Evolutionary conservation across 2,329 filamentous ascomycete species (phyloP).

Genomic region (Claviceps paspali): DNA sequence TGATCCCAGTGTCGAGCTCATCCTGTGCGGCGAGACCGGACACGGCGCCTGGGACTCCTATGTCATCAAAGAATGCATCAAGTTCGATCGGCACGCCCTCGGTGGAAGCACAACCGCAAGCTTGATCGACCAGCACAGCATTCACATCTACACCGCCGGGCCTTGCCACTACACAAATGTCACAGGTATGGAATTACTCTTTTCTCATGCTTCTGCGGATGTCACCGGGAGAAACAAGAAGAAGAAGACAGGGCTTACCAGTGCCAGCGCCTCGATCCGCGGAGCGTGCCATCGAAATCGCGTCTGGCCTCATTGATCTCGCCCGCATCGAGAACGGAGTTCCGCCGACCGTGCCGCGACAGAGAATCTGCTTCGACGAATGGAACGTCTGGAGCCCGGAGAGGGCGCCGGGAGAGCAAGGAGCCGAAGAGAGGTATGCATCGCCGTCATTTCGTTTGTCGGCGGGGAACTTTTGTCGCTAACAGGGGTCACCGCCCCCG

Average conservation of each 20-base stretch:
- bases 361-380: slow-evolving; percentile 1
- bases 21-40: not conserved
- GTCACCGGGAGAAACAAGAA: too few relatives aligned
- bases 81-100: not conserved
- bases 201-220: not conserved
- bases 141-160: slow-evolving; percentile 1
- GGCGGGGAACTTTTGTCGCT: too few relatives aligned
- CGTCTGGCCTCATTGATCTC: not conserved
- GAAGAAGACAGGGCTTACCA: too few relatives aligned
- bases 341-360: not conserved
- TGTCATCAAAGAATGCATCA: slow-evolving; percentile 1
- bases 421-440: not conserved
- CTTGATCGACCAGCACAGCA: slow-evolving; percentile 1
- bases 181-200: not conserved
- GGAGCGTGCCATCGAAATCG: slow-evolving; percentile 1
- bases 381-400: not conserved
- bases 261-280: not conserved
- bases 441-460: not conserved
- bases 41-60: not conserved
- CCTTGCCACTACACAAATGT: not conserved
- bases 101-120: not conserved
- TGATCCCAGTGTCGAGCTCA: not conserved
- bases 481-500: too few relatives aligned
- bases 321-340: not conserved
- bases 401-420: not conserved